Evolutionary conservation across 371 early-diverging fungal genomes (phyloP), one percentile per base, ranked within the genome.

Genomic region (Entomophthora muscae): DNA sequence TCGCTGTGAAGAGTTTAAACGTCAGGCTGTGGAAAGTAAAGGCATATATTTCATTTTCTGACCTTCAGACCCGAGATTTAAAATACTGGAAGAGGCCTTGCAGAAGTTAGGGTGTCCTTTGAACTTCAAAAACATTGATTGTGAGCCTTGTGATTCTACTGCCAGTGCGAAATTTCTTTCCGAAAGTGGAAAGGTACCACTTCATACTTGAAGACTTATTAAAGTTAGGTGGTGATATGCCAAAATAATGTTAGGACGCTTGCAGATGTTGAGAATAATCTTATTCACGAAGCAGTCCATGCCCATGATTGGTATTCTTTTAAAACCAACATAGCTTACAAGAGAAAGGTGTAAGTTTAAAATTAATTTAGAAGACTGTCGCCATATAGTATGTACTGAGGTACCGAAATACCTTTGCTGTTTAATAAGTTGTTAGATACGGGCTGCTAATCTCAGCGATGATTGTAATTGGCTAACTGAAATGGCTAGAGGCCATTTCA

Each of bases 401-500:
- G 59, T 58, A 30, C 26, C 7, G 7, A 3, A 28, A 28, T 30
- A 23, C 10, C 24, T 55, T 5, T 28, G 13, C 17, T 30, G 26
- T 32, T 30, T 27, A 28, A 7, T 58, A 58, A 58, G 10, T 55
- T 58, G 7, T 58, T 58, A 58, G 59, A 58, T 58, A 27, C 24
- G 59, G 22, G 59, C 59, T 21, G 59, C 59, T 27, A 21, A 24
- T 21, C 21, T 58, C 0, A 28, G 28, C 21, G 59, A 58, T 27
- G 59, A 58, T 31, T 58, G 59, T 58, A 28, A 24, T 17, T 28
- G 24, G 59, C 7, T 58, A 23, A 58, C 26, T 30, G 59, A 58
- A 58, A 28, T 58, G 21, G 21, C 31, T 12, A 23, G 59, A 28
- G 59, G 59, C 5, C 24, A 58, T 31, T 58, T 58, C 17, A 32